Evolutionary conservation across 1,284 basidiomycete species (phyloP), one percentile per base, ranked within the genome.

Genomic region (Ceratobasidium sp.): DNA sequence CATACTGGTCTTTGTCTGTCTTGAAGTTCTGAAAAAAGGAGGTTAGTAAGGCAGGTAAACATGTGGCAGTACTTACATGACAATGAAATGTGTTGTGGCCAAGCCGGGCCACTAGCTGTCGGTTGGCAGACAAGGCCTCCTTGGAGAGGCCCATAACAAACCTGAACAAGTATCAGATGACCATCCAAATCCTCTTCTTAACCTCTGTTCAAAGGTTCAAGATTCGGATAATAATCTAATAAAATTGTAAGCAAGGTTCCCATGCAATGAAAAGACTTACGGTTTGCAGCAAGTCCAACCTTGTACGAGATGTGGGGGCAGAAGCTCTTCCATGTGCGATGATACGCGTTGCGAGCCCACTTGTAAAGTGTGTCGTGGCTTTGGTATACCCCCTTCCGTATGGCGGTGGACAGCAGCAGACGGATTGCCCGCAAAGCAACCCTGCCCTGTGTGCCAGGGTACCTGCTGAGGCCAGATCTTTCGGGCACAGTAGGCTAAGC

Each of bases 41-140:
- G 5, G 49, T 22, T 27, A 34, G 22, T 37, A 34, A 34, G 54
- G 13, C 19, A 24, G 9, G 3, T 22, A 13, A 6, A 48, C 4
- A 63, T 31, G 9, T 29, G 48, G 34, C 7, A 1, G 1, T 2
- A 62, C 61, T 63, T 39, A 65, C 63, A 0, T 29, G 19, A 22
- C 63, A 65, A 37, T 65, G 63, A 22, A 65, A 65, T 51, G 63
- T 37, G 22, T 65, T 65, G 14, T 41, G 63, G 29, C 43, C 43
- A n/a, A 65, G 13, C 29, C n/a, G 5, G 31, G 43, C 46, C 13
- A 51, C 43, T 0, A 9, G 24, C 16, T 19, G 29, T 5, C 62
- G 29, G 46, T 64, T 64, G 1, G 13, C 1, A 1, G n/a, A 43
- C 29, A 49, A 31, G 14, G 29, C 43, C 11, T 5, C n/a, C 24